Evolutionary conservation across 192 early-diverging fungal genomes (phyloP).

Genomic region (Jimgerdemannia flammicorona): DNA sequence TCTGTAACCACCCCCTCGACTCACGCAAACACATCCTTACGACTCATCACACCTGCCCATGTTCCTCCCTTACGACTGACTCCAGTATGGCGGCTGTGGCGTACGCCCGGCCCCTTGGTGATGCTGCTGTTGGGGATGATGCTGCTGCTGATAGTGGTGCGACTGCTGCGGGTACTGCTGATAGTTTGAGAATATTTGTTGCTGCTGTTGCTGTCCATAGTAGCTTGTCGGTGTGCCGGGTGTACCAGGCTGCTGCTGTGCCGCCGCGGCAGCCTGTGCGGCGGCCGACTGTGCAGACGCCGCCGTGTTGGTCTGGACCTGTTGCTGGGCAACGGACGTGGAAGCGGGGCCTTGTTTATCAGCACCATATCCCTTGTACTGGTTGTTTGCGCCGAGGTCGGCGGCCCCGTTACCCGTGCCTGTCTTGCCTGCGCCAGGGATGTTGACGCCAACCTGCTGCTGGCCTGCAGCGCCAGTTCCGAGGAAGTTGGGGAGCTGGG

Average conservation of each 20-base stretch:
- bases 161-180: slow-evolving; percentile 44
- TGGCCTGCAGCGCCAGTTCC: slow-evolving; percentile 1
- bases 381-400: slow-evolving; percentile 14
- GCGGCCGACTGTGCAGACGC: slow-evolving; percentile 20
- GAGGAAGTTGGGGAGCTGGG: slow-evolving; percentile 23
- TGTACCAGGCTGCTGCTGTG: neutral
- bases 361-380: slow-evolving; percentile 5
- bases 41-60: neutral
- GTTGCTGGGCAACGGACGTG: slow-evolving; percentile 7
- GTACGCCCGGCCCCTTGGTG: slow-evolving; percentile 31
- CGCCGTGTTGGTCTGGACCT: slow-evolving; percentile 14
- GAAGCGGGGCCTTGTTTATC: slow-evolving; percentile 10
- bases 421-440: slow-evolving; percentile 9
- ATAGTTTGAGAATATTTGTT: slow-evolving; percentile 42
- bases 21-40: neutral
- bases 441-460: slow-evolving; percentile 2
- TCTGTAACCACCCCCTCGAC: neutral
- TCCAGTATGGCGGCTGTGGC: slow-evolving; percentile 40
- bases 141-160: slow-evolving; percentile 13
- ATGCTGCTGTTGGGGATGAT: slow-evolving; percentile 30
- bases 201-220: slow-evolving; percentile 22
- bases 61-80: slow-evolving; percentile 19
- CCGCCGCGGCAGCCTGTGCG: slow-evolving; percentile 13
- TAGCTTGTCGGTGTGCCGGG: slow-evolving; percentile 5
- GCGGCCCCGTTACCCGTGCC: slow-evolving; percentile 7